These are phyloP conservation scores for Solanum megistacrolobum DNA, from an alignment of 257 asterid genomes.

Conservation along the genomic window DNA sequence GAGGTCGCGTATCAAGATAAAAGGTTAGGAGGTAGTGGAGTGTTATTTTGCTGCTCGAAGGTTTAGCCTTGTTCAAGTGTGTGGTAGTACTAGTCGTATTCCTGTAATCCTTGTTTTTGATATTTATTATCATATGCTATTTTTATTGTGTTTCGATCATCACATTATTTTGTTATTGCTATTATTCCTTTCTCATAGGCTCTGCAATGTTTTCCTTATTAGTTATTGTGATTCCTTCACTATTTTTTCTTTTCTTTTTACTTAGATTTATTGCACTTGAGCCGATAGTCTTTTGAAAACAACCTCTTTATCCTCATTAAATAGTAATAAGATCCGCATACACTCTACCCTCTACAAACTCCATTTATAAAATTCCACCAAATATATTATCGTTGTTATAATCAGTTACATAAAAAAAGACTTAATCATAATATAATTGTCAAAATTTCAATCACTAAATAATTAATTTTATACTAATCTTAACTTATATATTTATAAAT, in stretches of 20 bases:
- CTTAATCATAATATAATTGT: background rate
- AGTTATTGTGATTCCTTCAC: background rate
- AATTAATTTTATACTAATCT: too few species aligned
- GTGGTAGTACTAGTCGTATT: background rate
- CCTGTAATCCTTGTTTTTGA: too few species aligned
- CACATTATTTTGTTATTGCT: background rate
- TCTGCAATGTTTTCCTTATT: background rate
- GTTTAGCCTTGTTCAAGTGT: too few species aligned
- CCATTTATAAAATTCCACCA: rapidly evolving
- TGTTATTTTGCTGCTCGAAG: background rate
- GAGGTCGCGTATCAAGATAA: background rate
- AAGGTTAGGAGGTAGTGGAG: background rate
- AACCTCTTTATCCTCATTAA: rapidly evolving
- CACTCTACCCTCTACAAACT: rapidly evolving
- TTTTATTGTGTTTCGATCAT: too few species aligned
- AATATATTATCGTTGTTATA: background rate
- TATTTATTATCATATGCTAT: too few species aligned
- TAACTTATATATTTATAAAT: too few species aligned
- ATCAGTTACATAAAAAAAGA: background rate
- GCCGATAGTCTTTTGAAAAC: too few species aligned
- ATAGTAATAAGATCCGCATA: rapidly evolving
- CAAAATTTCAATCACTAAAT: background rate
- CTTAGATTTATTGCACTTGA: too few species aligned
- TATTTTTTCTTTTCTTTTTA: too few species aligned
- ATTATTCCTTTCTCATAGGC: background rate